Evolutionary conservation across 2,329 filamentous ascomycete species (phyloP).

Genomic region (Calonectria montana): DNA sequence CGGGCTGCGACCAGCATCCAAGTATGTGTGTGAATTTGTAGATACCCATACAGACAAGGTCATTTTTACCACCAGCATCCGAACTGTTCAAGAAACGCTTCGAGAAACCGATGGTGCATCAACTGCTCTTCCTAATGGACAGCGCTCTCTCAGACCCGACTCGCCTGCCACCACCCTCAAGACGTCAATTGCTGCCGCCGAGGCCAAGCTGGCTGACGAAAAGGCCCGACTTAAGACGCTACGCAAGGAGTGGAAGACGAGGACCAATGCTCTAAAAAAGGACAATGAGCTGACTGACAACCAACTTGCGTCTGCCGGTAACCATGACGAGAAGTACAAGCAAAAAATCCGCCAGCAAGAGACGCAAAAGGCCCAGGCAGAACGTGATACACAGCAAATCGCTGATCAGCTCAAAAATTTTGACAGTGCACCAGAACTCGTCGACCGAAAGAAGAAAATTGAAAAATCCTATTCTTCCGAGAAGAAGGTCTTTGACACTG

Average conservation of each 20-base stretch:
- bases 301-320: conserved; percentile 75
- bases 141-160: conserved; percentile 75
- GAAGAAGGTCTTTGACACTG: conserved; percentile 70
- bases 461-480: conserved; percentile 66
- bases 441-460: conserved; percentile 65
- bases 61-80: conserved; percentile 78
- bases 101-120: conserved; percentile 46
- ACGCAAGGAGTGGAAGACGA: conserved; percentile 80
- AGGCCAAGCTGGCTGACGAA: conserved; percentile 77
- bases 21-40: conserved; percentile 83
- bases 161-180: conserved; percentile 82
- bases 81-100: conserved; percentile 66
- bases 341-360: conserved; percentile 82
- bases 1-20: conserved; percentile 76
- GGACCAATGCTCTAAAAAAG: conserved; percentile 74
- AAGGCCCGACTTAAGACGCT: conserved; percentile 75
- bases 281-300: conserved; percentile 78
- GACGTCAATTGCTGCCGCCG: conserved; percentile 79
- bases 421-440: conserved; percentile 72
- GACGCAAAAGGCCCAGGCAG: conserved; percentile 76
- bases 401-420: conserved; percentile 71
- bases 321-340: conserved; percentile 79
- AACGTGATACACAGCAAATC: conserved; percentile 66
- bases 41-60: conserved; percentile 73
- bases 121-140: conserved; percentile 53